Conservation (phyloP, 73 alveolate genomes). For the Stentor coeruleus region DNA sequence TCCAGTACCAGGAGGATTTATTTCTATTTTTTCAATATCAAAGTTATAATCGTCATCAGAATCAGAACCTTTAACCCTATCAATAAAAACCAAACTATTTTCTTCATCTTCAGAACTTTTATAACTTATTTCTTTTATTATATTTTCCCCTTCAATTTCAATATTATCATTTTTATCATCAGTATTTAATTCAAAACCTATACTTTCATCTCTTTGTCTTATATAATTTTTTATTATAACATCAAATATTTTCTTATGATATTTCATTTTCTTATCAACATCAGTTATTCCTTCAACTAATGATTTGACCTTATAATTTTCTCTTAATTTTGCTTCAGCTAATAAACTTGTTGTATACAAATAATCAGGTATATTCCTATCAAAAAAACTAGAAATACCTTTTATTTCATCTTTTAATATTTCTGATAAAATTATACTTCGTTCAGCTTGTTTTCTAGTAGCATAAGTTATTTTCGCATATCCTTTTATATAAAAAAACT, state of each 20-base stretch:
- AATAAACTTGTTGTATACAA: background rate
- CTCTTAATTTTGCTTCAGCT: background rate
- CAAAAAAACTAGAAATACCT: background rate
- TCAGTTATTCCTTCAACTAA: background rate
- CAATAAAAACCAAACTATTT: background rate
- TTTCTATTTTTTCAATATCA: background rate
- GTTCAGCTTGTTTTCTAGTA: constrained; percentile 20
- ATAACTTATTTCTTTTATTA: too few species aligned
- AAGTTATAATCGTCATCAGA: background rate
- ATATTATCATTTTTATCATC: too few species aligned
- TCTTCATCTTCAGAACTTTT: too few species aligned
- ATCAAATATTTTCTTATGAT: background rate
- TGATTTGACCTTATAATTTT: background rate
- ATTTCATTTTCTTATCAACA: background rate
- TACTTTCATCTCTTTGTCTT: background rate
- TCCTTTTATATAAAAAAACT: background rate
- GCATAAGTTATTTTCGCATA: background rate
- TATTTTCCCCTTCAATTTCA: background rate
- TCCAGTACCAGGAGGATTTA: too few species aligned
- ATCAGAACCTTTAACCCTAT: background rate
- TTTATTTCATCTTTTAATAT: background rate
- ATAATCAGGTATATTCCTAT: constrained; percentile 4
- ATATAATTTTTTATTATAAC: too few species aligned
- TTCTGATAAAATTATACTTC: background rate
- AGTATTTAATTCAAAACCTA: background rate